Conservation (phyloP, 2,329 filamentous ascomycete species). For the Meredithiella fracta region DNA sequence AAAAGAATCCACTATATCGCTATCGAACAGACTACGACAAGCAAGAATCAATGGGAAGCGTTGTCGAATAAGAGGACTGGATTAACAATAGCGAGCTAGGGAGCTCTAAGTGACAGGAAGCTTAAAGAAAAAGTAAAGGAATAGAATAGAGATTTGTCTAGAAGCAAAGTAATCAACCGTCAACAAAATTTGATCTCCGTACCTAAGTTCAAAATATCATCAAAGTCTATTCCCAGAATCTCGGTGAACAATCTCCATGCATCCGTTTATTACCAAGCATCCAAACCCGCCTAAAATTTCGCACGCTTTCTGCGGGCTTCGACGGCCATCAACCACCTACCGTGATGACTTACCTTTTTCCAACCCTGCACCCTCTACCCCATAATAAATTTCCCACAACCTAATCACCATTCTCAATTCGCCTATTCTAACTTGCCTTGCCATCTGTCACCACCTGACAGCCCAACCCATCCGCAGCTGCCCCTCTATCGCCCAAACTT, state of each 20-base stretch:
- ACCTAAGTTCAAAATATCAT: too few species aligned
- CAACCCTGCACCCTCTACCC: background rate
- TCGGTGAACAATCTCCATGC: background rate
- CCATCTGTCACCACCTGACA: constrained; percentile 2
- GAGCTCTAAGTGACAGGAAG: background rate
- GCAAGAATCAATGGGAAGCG: background rate
- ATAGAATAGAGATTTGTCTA: constrained; percentile 6
- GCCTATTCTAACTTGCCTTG: background rate
- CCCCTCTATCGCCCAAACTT: background rate
- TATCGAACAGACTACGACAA: background rate
- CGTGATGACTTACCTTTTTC: constrained; percentile 13
- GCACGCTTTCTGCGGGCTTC: constrained; percentile 13
- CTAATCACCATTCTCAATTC: background rate
- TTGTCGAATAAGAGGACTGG: background rate
- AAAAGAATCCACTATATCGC: background rate
- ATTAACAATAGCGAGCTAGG: background rate
- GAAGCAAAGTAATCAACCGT: background rate
- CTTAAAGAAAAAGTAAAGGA: background rate
- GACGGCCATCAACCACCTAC: constrained; percentile 5
- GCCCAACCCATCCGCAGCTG: background rate
- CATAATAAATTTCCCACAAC: background rate
- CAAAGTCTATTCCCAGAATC: background rate
- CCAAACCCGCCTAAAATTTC: constrained; percentile 3
- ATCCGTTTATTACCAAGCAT: background rate
- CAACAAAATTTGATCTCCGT: too few species aligned